Conservation (phyloP, 2,329 filamentous ascomycete genomes). For the Monilinia fructicola region DNA sequence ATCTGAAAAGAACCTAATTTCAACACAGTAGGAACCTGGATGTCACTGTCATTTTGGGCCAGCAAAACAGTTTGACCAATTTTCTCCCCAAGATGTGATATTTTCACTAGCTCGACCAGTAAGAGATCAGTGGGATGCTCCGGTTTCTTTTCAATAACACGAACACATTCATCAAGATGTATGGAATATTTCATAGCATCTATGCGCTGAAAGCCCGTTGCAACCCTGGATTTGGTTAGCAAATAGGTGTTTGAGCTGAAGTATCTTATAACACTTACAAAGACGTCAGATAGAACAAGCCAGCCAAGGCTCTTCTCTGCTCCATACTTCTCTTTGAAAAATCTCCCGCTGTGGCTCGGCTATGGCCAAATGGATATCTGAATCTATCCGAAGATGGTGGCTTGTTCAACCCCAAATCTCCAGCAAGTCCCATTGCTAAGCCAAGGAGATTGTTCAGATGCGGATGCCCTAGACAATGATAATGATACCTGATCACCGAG, state of each 20-base stretch:
- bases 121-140: conserved; percentile 13
- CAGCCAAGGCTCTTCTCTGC: conserved; percentile 16
- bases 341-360: conserved; percentile 5
- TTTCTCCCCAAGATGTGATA: conserved; percentile 7
- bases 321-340: conserved; percentile 13
- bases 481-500: conserved; percentile 19
- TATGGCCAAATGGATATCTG: conserved; percentile 12
- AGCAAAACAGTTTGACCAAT: not conserved
- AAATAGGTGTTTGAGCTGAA: not conserved
- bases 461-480: conserved; percentile 21
- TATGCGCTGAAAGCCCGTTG: conserved; percentile 15
- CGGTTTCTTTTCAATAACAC: not conserved
- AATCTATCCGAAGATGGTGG: conserved; percentile 12
- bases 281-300: conserved; percentile 19
- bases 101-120: conserved; percentile 14
- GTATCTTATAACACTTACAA: not conserved
- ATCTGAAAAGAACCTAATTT: not conserved
- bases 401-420: conserved; percentile 13
- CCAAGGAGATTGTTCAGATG: conserved; percentile 21
- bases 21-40: not conserved
- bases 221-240: conserved; percentile 1
- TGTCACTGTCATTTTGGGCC: conserved; percentile 3
- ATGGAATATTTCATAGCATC: conserved; percentile 17
- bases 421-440: conserved; percentile 5
- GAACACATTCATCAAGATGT: conserved; percentile 15